Evolutionary conservation across 345 rosid species (phyloP), one percentile per base, ranked within the genome.

Genomic region (Ailanthus altissimus): DNA sequence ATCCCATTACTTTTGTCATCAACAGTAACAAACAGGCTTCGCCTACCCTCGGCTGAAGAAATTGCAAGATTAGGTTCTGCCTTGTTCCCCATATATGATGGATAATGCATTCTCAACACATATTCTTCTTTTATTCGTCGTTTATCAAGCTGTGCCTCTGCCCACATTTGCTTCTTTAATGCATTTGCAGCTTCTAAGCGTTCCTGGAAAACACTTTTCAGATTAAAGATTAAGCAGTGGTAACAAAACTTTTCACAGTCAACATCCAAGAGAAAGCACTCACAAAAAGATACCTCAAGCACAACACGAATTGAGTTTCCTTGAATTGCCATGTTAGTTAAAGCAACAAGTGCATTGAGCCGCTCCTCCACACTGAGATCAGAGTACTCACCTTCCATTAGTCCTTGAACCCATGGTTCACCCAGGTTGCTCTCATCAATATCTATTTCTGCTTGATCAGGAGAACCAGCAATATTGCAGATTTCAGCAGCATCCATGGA

Each of bases 141-240:
- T 77, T 92, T 94, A 75, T 94, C 98, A 14, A 92, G 90, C 78
- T 94, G 98, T 51, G 88, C 93, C 83, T 92, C 98, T 6, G 93
- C 87, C 97, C 94, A 94, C 91, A 92, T 91, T 85, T 88, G 98
- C 85, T 92, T 94, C 89, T 92, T 94, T 67, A 94, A 79, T 38
- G 92, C 90, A 90, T 83, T 94, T 36, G 98, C 97, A 53, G 89
- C 91, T 83, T 94, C 98, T 78, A 94, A 79, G 36, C 98, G 97
- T 73, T 92, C 98, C 98, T 94, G 89, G 81, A 82, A 77, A 51
- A n/a, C 18, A 66, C 32, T 43, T 40, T 76, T 83, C 72, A 85
- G 72, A 80, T 21, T 40, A 84, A 64, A 74, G 12, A 74, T 20
- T 65, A 8, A 3, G 15, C 6, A 42, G 51, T n/a, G 54, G 16